Evolutionary conservation across 139 green algal genomes (phyloP).

Genomic region (Micractinium sp.): DNA sequence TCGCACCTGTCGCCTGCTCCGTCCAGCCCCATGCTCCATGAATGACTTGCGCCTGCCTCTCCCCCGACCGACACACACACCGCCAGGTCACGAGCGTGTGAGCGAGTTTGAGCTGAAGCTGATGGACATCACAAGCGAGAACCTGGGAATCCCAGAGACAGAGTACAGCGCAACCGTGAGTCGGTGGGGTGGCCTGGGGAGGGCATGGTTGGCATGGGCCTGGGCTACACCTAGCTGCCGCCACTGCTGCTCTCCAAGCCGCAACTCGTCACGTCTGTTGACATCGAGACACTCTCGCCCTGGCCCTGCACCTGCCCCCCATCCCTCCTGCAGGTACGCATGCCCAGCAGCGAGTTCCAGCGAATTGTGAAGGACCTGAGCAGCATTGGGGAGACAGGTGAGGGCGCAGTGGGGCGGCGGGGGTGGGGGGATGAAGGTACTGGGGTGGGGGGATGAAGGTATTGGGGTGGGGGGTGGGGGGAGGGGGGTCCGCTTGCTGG

Average conservation of each 20-base stretch:
- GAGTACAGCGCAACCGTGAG: conserved; percentile 86
- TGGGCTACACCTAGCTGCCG: no score
- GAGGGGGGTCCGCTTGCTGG: no score
- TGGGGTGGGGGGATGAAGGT: background rate
- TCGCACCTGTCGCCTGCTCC: background rate
- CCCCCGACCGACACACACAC: background rate
- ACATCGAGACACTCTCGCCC: background rate
- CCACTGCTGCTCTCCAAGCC: no score
- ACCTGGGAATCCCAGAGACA: conserved; percentile 95
- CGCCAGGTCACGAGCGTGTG: conserved; percentile 76
- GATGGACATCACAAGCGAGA: conserved; percentile 98
- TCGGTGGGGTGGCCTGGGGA: no score
- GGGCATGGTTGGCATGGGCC: no score
- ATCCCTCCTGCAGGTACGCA: conserved; percentile 45
- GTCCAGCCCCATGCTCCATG: background rate
- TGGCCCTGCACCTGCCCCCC: background rate
- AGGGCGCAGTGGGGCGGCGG: no score
- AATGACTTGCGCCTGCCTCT: background rate
- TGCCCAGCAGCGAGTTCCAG: conserved; percentile 91
- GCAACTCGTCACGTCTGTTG: no score
- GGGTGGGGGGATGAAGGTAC: background rate
- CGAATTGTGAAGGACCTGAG: conserved; percentile 85
- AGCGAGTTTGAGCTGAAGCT: conserved; percentile 98
- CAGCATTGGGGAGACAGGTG: conserved; percentile 92
- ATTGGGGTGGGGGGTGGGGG: no score